phyloP scores from a whole-genome alignment of 768 basidiomycete species.

The Leucocoprinus leucothites region DNA sequence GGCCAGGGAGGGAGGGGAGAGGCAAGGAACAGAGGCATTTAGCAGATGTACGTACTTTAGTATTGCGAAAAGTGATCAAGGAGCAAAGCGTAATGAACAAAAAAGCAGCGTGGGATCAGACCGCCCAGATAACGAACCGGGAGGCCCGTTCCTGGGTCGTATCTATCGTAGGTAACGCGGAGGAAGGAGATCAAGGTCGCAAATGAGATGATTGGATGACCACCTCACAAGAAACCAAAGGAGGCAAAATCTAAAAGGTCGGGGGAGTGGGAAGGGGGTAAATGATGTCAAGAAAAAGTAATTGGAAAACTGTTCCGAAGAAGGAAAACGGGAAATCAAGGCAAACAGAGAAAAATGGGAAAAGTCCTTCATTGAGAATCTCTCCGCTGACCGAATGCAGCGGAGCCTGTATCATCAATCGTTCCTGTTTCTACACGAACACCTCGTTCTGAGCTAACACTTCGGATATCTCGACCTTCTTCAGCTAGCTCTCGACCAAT shows the following conservation, averaged over 20 bases:
- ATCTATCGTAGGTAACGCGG: slow-evolving; percentile 6
- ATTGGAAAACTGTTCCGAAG: slow-evolving; percentile 9
- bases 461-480: slow-evolving; percentile 86
- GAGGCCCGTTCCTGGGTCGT: not conserved
- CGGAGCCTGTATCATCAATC: slow-evolving; percentile 10
- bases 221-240: not conserved
- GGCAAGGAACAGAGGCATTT: not conserved
- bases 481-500: slow-evolving; percentile 78
- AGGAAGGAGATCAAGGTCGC: not conserved
- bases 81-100: not conserved
- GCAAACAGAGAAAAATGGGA: slow-evolving; percentile 4
- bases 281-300: slow-evolving; percentile 1
- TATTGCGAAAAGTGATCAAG: not conserved
- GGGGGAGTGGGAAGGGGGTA: not conserved
- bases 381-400: slow-evolving; percentile 13
- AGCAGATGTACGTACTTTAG: slow-evolving; percentile 10
- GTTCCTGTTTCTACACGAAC: slow-evolving; percentile 59
- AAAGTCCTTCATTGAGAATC: slow-evolving; percentile 4
- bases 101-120: slow-evolving; percentile 2
- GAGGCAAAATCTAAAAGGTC: not conserved
- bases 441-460: slow-evolving; percentile 76
- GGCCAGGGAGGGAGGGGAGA: not conserved
- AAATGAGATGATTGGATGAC: not conserved
- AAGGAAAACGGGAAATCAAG: slow-evolving; percentile 5
- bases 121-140: not conserved